phyloP scores from a whole-genome alignment of 2,329 filamentous ascomycete species.

The Penicillium palitans region DNA sequence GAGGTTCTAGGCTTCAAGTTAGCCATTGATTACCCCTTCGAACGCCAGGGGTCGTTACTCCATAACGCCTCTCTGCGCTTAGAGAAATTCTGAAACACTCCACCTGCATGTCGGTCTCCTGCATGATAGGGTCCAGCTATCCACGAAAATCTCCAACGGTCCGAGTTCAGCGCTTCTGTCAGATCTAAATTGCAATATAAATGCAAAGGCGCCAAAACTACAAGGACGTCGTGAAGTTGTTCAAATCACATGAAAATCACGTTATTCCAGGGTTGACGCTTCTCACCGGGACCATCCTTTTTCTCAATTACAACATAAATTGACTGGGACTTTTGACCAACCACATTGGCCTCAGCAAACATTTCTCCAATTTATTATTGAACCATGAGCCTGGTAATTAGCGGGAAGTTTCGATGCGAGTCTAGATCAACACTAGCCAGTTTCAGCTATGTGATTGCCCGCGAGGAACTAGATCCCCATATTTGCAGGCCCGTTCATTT shows the following conservation, averaged over 20 bases:
- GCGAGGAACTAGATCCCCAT: background rate
- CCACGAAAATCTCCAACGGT: background rate
- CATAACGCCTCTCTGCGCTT: conserved; percentile 13
- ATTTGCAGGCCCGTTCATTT: background rate
- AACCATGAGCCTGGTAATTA: background rate
- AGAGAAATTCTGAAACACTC: conserved; percentile 23
- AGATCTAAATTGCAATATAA: background rate
- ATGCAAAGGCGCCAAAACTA: background rate
- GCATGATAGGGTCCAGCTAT: background rate
- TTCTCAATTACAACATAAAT: background rate
- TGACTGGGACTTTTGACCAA: background rate
- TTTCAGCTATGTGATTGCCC: background rate
- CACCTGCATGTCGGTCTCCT: conserved; percentile 3
- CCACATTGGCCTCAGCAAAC: background rate
- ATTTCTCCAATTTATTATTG: background rate
- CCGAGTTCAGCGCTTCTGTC: background rate
- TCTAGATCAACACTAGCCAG: background rate
- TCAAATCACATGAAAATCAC: conserved; percentile 1
- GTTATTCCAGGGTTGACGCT: background rate
- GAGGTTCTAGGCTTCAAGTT: background rate
- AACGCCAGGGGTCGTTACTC: background rate
- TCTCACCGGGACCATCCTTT: background rate
- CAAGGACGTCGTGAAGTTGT: background rate
- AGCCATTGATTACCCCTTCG: background rate
- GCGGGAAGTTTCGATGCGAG: background rate